Base-by-base conservation (phyloP, 345 rosid species). In the Zanthoxylum bungeanum region DNA sequence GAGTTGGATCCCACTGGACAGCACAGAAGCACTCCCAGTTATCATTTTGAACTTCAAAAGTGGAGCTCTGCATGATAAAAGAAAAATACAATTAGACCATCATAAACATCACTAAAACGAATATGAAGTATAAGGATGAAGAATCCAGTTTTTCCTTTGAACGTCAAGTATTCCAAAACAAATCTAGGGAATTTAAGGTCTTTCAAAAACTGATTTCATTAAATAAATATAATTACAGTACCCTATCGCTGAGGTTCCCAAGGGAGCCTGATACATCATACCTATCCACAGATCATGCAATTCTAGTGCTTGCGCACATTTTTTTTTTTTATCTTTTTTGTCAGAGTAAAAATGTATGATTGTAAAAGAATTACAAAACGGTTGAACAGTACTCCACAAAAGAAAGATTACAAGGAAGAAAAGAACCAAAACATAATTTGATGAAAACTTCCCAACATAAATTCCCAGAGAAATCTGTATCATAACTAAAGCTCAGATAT, bases 1-100 rank as follows among this genome's bases (percentile, higher is more conserved):
- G 97, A 22, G 75, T 53, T 49, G 97, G 97, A 78, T 96, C 95
- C 99, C 98, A 93, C 21, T 77, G 79, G 71, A 96, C 75, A 77
- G 85, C 83, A 75, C 91, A 86, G 76, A 83, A 96, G 85, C 99
- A 96, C 68, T 91, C 98, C 98, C 99, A 96, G 47, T 87, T 75
- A 79, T 86, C 90, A 68, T 90, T 91, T 81, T 96, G 99, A 72
- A 87, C 86, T 79, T 91, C 97, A 80, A 81, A 69, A 89, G 83
- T 52, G 99, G 98, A 70, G 98, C 99, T 90, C 99, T 96, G 84
- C 22, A 21, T 19, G 33, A 65, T 71, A 42, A 72, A 33, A 85
- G n/a, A 69, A 49, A 69, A 49, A 39, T 12, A 69, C 8, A 8
- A 9, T 51, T 64, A 75, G 49, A 68, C 28, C 46, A 33, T 66